Evolutionary conservation across 441 rosid species (phyloP), one percentile per base, ranked within the genome.

Genomic region (Kokia cookei): DNA sequence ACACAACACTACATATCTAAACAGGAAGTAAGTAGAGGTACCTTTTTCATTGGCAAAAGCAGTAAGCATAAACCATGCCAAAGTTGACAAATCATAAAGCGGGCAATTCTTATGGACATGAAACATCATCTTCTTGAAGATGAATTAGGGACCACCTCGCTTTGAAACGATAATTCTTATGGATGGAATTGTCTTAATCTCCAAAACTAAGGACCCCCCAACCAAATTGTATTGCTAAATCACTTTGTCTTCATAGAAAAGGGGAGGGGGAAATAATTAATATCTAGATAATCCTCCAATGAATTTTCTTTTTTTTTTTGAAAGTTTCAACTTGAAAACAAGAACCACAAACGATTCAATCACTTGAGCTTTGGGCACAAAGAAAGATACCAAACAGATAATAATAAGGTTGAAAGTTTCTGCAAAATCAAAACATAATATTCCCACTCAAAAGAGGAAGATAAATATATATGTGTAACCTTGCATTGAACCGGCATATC

Each of bases 141-240:
- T 74, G 79, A 76, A 75, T 74, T 69, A 81, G 82, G 95, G 94
- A 88, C 93, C 94, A 89, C 89, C 37, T 12, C 32, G 29, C 32
- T 66, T 66, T 65, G 71, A 72, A 45, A 76, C 73, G 63, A 81
- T 54, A 29, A 64, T 76, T 78, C 75, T 75, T 32, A 55, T 69
- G 6, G 64, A 32, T 58, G 54, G 81, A 70, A 76, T 78, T 80
- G 88, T 87, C 86, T 75, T 80, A 77, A 82, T 83, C 90, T 80
- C 69, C 27, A 51, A 73, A 67, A 79, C 61, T 67, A 62, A 74
- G 64, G 76, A 71, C 72, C 77, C 77, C 57, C 85, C 76, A 63
- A 76, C 82, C 75, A 78, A 80, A 53, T 66, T 81, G 69, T 64
- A 72, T 35, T 75, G 65, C 70, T 66, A 65, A 76, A 42, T 71